phyloP scores from a whole-genome alignment of 257 asterid species.

The Phtheirospermum japonicum region DNA sequence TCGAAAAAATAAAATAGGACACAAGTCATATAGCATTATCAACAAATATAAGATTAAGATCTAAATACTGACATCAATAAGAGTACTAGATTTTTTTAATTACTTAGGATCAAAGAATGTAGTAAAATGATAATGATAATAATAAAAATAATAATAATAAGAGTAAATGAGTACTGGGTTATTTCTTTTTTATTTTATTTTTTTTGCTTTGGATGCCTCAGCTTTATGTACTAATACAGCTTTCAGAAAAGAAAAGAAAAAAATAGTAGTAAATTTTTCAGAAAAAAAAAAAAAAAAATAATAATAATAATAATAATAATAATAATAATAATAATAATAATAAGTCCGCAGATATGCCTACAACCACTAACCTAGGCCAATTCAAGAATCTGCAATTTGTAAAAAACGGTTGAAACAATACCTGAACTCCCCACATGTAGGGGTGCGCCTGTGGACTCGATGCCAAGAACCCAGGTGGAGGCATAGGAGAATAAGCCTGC shows the following conservation, averaged over 20 bases:
- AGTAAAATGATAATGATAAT: background rate
- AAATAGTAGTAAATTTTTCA: background rate
- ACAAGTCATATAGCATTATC: background rate
- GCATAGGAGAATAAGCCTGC: constrained; percentile 86
- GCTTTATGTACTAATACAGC: background rate
- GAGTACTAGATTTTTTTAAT: background rate
- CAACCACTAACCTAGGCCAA: no score
- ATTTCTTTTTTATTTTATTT: background rate
- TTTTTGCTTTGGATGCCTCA: background rate
- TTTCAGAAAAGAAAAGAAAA: background rate
- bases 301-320: no score
- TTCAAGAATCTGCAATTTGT: background rate
- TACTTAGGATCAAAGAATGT: background rate
- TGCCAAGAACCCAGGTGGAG: constrained; percentile 84
- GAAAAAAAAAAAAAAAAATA: no score
- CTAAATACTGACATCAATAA: background rate
- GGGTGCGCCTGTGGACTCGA: constrained; percentile 90
- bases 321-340: no score
- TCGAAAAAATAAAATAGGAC: background rate
- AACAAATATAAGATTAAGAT: background rate
- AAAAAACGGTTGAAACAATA: constrained; percentile 22
- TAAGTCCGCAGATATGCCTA: background rate
- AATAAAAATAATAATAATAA: no score
- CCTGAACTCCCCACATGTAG: constrained; percentile 99
- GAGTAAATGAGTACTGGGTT: background rate